Percentiles rank a stretch among this genome's conserved stretches.
These are phyloP conservation scores for Persicaria maculosa DNA, from an alignment of 148 eudicot species.

Conservation along the genomic window DNA sequence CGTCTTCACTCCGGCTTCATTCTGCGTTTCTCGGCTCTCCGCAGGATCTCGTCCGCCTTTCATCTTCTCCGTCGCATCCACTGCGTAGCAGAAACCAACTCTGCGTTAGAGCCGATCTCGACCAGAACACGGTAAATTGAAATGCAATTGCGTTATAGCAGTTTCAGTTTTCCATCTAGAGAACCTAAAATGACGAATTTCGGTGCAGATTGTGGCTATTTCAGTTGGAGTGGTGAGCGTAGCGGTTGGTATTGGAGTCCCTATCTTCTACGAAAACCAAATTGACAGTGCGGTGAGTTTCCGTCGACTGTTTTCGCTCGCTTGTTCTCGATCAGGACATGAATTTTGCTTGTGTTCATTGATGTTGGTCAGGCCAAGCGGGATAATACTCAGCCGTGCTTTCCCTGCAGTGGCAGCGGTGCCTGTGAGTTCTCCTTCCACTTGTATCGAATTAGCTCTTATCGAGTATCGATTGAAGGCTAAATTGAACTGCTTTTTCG, in stretches of 20 bases:
- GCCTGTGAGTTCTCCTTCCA: conserved; percentile 64
- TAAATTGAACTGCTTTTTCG: background rate
- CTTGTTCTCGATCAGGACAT: background rate
- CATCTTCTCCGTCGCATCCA: conserved; percentile 23
- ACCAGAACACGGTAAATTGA: conserved; percentile 59
- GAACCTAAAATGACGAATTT: background rate
- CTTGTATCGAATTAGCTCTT: background rate
- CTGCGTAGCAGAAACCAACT: conserved; percentile 29
- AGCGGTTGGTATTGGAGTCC: conserved; percentile 88
- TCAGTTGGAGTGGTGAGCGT: conserved; percentile 82
- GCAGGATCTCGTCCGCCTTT: conserved; percentile 21
- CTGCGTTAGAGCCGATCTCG: conserved; percentile 58
- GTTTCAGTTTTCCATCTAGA: background rate
- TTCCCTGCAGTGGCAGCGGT: conserved; percentile 85
- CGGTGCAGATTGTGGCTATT: conserved; percentile 62
- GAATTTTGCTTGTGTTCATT: background rate
- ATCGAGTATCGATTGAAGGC: background rate
- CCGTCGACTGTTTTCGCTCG: background rate
- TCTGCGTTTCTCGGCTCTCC: conserved; percentile 45
- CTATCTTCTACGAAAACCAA: conserved; percentile 83
- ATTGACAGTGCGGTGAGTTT: conserved; percentile 77
- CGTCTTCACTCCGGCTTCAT: conserved; percentile 26
- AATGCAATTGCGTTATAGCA: background rate
- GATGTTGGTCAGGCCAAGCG: conserved; percentile 53
- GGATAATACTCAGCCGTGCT: conserved; percentile 87